A percentile compares a stretch with the other conserved stretches of the same genome.
These are phyloP conservation scores for Rubus parviflorus DNA, from an alignment of 306 rosid genomes.

Conservation along the genomic window DNA sequence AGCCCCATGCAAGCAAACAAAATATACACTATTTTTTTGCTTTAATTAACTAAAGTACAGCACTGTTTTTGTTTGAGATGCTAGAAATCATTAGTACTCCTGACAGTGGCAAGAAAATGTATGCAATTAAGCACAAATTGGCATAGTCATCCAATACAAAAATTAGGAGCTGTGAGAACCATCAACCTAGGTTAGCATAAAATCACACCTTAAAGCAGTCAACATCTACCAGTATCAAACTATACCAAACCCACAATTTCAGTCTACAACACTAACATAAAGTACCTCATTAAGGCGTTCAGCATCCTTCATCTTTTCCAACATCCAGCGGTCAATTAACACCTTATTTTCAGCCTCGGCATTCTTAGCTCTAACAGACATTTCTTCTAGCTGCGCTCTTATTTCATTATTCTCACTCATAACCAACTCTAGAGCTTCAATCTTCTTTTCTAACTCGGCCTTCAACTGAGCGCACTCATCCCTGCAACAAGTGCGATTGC, in stretches of 20 bases:
- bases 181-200: neutral
- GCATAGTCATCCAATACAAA: neutral
- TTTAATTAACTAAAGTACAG: neutral
- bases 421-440: conserved; percentile 66
- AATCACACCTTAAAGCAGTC: neutral
- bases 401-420: conserved; percentile 73
- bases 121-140: neutral
- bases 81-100: neutral
- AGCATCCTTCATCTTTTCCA: conserved; percentile 99
- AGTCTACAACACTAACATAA: conserved; percentile 9
- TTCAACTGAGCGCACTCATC: conserved; percentile 65
- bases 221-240: conserved; percentile 19
- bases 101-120: neutral
- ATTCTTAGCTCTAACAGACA: conserved; percentile 57
- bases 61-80: too few relatives aligned
- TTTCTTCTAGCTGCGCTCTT: conserved; percentile 61
- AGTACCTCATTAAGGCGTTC: conserved; percentile 95
- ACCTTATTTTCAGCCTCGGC: conserved; percentile 89
- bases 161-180: neutral
- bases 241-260: conserved; percentile 5
- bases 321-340: conserved; percentile 95
- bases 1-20: neutral
- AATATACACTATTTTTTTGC: neutral
- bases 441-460: conserved; percentile 72
- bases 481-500: conserved; percentile 45